Base-by-base conservation (phyloP, 1,284 basidiomycete genomes). In the Neotropicomus parvogracilis region DNA sequence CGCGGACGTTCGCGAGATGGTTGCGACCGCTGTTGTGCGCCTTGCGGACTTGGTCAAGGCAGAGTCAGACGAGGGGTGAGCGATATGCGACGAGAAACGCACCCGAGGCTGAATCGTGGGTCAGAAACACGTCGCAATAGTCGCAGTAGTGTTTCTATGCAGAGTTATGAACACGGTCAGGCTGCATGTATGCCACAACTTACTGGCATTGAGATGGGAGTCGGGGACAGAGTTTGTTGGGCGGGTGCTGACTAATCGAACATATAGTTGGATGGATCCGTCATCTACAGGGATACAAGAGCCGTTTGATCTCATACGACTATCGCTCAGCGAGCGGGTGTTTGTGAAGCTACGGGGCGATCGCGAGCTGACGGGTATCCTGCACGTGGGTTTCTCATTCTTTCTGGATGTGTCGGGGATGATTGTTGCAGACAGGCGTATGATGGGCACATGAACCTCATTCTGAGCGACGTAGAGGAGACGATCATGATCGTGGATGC, bases 391-490 rank as follows among this genome's bases (percentile, higher is more conserved):
- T 69, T 34, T 20, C 55, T 44, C 53, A 9, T 40, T 50, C 8
- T 44, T 20, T 35, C 48, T 43, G 42, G 40, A 24, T 44, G 51
- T 39, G 54, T 44, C 27, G 43, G 46, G 50, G 14, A 43, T 55
- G 53, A 54, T 52, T 53, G 50, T 50, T 24, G 34, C 37, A 44
- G 49, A 55, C 57, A 97, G 95, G 95, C 97, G 16, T 99, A 99
- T 66, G 97, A 99, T 72, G 95, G 95, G 20, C 97, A 99, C 71
- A 98, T 99, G 95, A 99, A 99, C 70, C 77, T 99, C 61, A 97
- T 99, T 54, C 77, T 99, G 55, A 95, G 90, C 55, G 91, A 97
- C 64, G 97, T 98, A 9, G 95, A 98, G 65, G 97, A 99, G 72
- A 91, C 88, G 4, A 92, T 97, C 59, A 90, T 93, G 81, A 78